Conservation (phyloP, 495 filamentous ascomycete species). For the Paragyromitra xinjiangensis region DNA sequence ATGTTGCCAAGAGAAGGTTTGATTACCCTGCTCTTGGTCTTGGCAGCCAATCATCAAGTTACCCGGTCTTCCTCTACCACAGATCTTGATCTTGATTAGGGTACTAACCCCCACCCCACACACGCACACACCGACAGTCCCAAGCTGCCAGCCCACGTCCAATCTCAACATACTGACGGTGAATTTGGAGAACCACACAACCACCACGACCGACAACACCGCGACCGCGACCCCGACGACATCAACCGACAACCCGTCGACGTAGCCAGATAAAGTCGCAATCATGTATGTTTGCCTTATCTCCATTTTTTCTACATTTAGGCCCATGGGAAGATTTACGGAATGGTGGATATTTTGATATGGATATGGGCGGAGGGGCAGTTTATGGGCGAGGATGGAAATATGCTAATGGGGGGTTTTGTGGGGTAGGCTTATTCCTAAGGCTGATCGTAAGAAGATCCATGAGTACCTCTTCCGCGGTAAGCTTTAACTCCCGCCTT, state of each 20-base stretch:
- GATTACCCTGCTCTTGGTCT: neutral
- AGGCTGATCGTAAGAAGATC: slow-evolving; percentile 99
- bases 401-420: slow-evolving; percentile 29
- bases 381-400: slow-evolving; percentile 1
- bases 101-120: slow-evolving; percentile 39
- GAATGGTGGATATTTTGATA: neutral
- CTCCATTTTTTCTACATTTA: slow-evolving; percentile 1
- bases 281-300: slow-evolving; percentile 47
- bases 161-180: slow-evolving; percentile 29
- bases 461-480: slow-evolving; percentile 99
- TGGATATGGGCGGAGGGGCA: neutral
- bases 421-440: slow-evolving; percentile 87
- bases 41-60: neutral
- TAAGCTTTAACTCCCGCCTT: slow-evolving; percentile 62
- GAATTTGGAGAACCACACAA: slow-evolving; percentile 49
- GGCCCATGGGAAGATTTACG: slow-evolving; percentile 3
- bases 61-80: neutral
- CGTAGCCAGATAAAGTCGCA: slow-evolving; percentile 51
- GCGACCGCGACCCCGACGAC: slow-evolving; percentile 46
- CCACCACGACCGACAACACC: slow-evolving; percentile 43
- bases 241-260: slow-evolving; percentile 47
- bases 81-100: slow-evolving; percentile 15
- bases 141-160: slow-evolving; percentile 43
- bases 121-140: slow-evolving; percentile 48
- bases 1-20: neutral